These are phyloP conservation scores for Phytophthora foliorum DNA, from an alignment of 352 stramenopile genomes.

Conservation along the genomic window DNA sequence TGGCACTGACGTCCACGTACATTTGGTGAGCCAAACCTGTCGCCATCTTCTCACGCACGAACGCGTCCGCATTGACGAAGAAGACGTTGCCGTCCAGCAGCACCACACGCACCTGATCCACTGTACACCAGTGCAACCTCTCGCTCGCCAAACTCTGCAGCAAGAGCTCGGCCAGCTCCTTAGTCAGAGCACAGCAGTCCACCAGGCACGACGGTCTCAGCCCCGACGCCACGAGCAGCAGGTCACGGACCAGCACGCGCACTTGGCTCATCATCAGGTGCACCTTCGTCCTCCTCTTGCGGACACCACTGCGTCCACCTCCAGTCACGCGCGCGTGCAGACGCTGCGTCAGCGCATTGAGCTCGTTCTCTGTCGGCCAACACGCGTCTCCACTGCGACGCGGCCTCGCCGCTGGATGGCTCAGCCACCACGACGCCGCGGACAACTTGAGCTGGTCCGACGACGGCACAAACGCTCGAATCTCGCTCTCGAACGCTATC, in stretches of 20 bases:
- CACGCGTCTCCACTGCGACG: neutral
- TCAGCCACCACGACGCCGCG: conserved; percentile 29
- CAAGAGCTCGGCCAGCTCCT: conserved; percentile 30
- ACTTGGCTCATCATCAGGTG: conserved; percentile 36
- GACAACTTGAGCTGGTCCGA: conserved; percentile 24
- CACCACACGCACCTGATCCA: conserved; percentile 33
- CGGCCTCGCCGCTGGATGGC: neutral
- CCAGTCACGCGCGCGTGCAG: conserved; percentile 24
- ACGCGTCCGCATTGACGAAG: conserved; percentile 46
- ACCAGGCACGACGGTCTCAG: conserved; percentile 54
- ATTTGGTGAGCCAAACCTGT: conserved; percentile 27
- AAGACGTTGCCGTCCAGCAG: conserved; percentile 56
- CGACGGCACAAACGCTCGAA: conserved; percentile 19
- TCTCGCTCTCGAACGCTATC: conserved; percentile 35
- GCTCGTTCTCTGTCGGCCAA: conserved; percentile 22
- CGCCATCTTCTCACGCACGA: conserved; percentile 48
- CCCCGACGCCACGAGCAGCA: conserved; percentile 48
- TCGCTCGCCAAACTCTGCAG: conserved; percentile 24
- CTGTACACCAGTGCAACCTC: neutral
- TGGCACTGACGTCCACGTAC: conserved; percentile 49
- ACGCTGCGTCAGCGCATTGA: conserved; percentile 19
- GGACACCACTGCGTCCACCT: neutral
- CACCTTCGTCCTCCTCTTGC: conserved; percentile 12
- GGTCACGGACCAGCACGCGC: conserved; percentile 41
- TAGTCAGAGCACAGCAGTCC: conserved; percentile 49